Evolutionary conservation across 495 filamentous ascomycete genomes (phyloP).

Genomic region (Neurospora intermedia): DNA sequence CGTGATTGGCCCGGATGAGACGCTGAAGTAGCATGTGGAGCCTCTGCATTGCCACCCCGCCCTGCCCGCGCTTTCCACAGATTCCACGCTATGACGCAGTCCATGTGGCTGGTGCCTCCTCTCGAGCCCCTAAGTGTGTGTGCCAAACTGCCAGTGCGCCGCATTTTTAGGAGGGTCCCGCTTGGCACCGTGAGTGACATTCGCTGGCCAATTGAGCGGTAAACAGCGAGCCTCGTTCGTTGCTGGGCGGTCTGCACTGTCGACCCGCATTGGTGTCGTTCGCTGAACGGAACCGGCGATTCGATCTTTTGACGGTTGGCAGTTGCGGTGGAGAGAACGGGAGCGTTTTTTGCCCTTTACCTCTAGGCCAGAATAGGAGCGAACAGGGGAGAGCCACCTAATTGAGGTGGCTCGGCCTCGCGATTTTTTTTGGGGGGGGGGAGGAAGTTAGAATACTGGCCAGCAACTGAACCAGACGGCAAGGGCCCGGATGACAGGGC

Average conservation of each 20-base stretch:
- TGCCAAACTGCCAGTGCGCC: neutral
- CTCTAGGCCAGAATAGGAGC: neutral
- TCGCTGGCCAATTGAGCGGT: neutral
- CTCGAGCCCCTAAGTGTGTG: neutral
- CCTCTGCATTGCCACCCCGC: neutral
- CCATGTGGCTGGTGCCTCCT: constrained; percentile 12
- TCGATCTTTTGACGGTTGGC: neutral
- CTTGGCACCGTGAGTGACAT: neutral
- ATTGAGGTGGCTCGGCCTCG: neutral
- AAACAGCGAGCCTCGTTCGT: neutral
- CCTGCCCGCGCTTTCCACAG: neutral
- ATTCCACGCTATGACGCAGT: constrained; percentile 11
- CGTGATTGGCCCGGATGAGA: neutral
- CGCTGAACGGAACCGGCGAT: neutral
- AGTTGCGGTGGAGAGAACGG: neutral
- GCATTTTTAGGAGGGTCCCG: neutral
- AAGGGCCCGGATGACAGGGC: neutral
- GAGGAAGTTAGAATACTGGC: neutral
- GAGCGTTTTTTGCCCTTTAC: neutral
- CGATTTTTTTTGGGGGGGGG: neutral
- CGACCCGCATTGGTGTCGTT: neutral
- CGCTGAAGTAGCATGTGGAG: neutral
- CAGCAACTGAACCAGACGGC: neutral
- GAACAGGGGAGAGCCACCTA: neutral
- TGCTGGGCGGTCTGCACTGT: neutral